Base-by-base conservation (phyloP, 768 basidiomycete genomes). In the Antrodiella citrinella region DNA sequence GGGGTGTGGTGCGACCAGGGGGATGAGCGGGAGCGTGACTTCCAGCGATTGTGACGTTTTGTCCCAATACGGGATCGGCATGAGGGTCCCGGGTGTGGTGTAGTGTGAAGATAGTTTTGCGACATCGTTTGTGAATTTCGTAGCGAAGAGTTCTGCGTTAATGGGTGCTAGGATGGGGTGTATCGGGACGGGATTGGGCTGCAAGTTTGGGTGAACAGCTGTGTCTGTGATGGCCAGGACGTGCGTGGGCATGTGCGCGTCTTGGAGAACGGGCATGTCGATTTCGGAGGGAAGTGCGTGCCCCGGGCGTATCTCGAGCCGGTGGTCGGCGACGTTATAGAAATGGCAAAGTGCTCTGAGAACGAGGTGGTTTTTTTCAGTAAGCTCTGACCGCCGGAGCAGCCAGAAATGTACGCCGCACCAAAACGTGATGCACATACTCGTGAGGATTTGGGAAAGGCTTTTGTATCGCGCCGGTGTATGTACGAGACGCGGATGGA, bases 11-110 rank as follows among this genome's bases (percentile, higher is more conserved):
- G 78, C 74, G 38, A 62, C 59, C 21, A 69, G 67, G 3, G 66
- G 61, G 22, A 83, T 62, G 13, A 83, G 72, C 0, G 81, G 79
- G 9, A 84, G 69, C 3, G 75, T 73, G 44, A 81, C 66, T 20
- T 68, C 58, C 48, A 62, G 67, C 18, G 51, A 54, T 3, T 57
- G 54, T 23, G 60, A 45, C 24, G 49, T 44, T 3, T 57, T 53
- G 45, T 59, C 50, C 26, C 50, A 11, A 19, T 57, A 57, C 2
- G 70, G 71, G 4, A 60, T 57, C 23, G 64, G 56, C 7, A 68
- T 56, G 3, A 64, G 59, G n/a, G 24, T 35, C 21, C 19, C 22
- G 5, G 47, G 18, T 13, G 26, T 18, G 21, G 19, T 38, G 4
- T 43, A 21, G 11, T 19, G 35, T 10, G n/a, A 12, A 12, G 38